Evolutionary conservation across 2,329 filamentous ascomycete species (phyloP).

Genomic region (Chaetomium strumarium): DNA sequence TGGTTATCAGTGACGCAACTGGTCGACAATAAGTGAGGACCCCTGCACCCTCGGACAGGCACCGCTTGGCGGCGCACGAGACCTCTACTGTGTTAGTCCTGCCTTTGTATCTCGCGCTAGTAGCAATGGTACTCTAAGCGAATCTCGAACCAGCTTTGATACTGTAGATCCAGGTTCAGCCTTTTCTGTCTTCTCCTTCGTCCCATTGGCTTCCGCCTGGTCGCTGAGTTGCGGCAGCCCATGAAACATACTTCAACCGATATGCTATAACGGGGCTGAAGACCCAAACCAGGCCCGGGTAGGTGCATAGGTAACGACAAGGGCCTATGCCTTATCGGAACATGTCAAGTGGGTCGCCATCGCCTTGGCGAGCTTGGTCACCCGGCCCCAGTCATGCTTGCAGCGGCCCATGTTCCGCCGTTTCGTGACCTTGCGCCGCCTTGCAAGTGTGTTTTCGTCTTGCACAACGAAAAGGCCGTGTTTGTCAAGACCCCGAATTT

Average conservation of each 20-base stretch:
- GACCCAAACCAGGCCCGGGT: too few relatives aligned
- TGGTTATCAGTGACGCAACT: conserved; percentile 25
- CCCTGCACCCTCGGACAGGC: not conserved
- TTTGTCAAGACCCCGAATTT: not conserved
- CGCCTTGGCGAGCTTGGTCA: conserved; percentile 15
- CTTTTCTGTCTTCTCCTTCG: too few relatives aligned
- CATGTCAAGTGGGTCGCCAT: conserved; percentile 10
- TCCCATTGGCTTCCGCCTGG: too few relatives aligned
- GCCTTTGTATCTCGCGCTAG: too few relatives aligned
- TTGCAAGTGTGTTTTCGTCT: conserved; percentile 5
- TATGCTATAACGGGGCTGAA: too few relatives aligned
- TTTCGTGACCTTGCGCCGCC: conserved; percentile 9
- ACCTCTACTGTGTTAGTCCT: too few relatives aligned
- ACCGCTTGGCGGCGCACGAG: not conserved
- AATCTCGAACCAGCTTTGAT: too few relatives aligned
- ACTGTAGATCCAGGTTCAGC: too few relatives aligned
- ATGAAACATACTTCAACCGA: not conserved
- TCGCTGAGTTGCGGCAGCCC: not conserved
- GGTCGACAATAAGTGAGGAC: conserved; percentile 15
- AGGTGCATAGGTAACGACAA: conserved; percentile 4
- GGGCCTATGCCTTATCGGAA: conserved; percentile 7
- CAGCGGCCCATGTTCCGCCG: conserved; percentile 11
- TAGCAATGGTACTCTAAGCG: too few relatives aligned
- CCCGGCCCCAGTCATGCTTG: conserved; percentile 15
- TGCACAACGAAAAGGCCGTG: conserved; percentile 1